phyloP scores from a whole-genome alignment of 2,329 filamentous ascomycete species.

The Colletotrichum trifolii region DNA sequence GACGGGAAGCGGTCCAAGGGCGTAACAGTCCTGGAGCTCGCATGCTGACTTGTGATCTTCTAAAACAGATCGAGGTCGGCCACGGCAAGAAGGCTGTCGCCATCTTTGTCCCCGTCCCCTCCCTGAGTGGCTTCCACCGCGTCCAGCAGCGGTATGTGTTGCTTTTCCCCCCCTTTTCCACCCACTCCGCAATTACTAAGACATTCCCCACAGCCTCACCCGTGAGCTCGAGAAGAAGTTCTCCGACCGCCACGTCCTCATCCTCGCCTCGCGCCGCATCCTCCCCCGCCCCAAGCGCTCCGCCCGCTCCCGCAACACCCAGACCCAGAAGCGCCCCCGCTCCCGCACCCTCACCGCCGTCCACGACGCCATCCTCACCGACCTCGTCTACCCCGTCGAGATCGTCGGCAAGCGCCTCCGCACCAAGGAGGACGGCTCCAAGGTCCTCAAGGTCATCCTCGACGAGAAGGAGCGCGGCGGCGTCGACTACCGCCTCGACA shows the following conservation, averaged over 20 bases:
- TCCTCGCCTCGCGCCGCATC: conserved; percentile 98
- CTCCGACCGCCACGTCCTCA: conserved; percentile 99
- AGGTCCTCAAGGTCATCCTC: conserved; percentile 98
- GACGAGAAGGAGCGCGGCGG: conserved; percentile 99
- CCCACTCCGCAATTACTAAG: background rate
- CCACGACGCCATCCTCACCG: conserved; percentile 96
- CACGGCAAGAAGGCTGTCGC: conserved; percentile 99
- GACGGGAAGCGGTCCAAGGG: conserved; percentile 82
- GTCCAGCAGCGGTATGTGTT: conserved; percentile 96
- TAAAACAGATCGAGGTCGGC: conserved; percentile 95
- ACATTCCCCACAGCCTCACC: conserved; percentile 78
- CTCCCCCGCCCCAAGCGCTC: conserved; percentile 98
- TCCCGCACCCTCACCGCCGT: conserved; percentile 98
- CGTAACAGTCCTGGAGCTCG: conserved; percentile 74
- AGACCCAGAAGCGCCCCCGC: conserved; percentile 98
- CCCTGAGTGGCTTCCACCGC: conserved; percentile 98
- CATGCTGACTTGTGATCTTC: conserved; percentile 77
- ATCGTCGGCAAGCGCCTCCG: conserved; percentile 99
- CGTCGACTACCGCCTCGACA: conserved; percentile 99
- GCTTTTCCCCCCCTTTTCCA: background rate
- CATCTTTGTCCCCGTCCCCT: conserved; percentile 99
- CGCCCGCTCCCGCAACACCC: conserved; percentile 93
- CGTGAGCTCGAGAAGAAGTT: conserved; percentile 99
- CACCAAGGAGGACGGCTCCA: conserved; percentile 98
- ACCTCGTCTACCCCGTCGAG: conserved; percentile 99